A percentile compares a stretch with the other conserved stretches of the same genome.
Evolutionary conservation across 495 filamentous ascomycete genomes (phyloP).

Genomic region (Tuber magnatum): DNA sequence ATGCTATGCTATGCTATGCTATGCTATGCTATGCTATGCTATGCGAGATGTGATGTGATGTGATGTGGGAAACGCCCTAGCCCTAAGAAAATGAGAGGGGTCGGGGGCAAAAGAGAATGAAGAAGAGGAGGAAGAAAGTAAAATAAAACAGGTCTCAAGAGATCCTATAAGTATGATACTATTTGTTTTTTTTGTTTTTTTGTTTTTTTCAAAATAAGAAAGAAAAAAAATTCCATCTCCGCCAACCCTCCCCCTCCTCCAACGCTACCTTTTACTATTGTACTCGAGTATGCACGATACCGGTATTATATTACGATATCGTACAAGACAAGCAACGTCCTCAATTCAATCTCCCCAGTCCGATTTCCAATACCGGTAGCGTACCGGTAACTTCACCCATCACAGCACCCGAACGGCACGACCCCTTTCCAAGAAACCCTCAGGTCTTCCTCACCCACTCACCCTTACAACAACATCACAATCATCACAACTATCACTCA

Average conservation of each 20-base stretch:
- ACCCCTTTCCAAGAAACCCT: not conserved
- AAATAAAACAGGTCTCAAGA: not conserved
- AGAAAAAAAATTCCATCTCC: no score
- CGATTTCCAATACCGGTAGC: not conserved
- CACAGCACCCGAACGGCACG: not conserved
- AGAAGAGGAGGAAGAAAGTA: not conserved
- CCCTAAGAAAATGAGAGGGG: not conserved
- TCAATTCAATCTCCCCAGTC: not conserved
- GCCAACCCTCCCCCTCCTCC: no score
- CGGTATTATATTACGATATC: no score
- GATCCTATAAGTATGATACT: not conserved
- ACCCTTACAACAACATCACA: not conserved
- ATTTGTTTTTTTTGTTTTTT: not conserved
- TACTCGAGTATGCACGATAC: not conserved
- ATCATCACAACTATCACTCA: not conserved
- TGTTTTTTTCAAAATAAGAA: no score
- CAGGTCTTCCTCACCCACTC: not conserved
- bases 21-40: not conserved
- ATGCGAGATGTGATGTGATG: not conserved
- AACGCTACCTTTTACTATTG: not conserved
- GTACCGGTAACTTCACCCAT: not conserved
- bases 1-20: not conserved
- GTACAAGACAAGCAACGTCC: no score
- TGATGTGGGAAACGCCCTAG: not conserved
- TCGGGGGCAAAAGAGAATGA: not conserved